These are phyloP conservation scores for Malassezia brasiliensis DNA, from an alignment of 1,284 basidiomycete genomes.

Conservation along the genomic window DNA sequence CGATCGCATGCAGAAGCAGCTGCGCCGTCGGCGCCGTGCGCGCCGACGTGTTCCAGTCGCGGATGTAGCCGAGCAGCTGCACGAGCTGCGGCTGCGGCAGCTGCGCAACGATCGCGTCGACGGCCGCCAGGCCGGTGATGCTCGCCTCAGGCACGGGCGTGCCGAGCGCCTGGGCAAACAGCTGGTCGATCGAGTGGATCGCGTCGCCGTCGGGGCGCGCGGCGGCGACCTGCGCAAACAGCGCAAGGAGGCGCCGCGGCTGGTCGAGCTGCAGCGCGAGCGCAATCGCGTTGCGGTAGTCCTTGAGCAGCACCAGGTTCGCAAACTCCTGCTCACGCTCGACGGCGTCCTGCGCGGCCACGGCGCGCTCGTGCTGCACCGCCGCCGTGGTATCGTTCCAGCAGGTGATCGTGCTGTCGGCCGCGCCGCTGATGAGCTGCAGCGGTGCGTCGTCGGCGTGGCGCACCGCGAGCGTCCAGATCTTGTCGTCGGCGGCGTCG, in stretches of 20 bases:
- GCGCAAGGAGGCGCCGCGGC: slow-evolving; percentile 70
- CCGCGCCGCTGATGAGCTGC: slow-evolving; percentile 71
- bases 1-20: slow-evolving; percentile 67
- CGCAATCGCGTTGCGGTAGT: slow-evolving; percentile 81
- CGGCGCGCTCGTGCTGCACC: slow-evolving; percentile 56
- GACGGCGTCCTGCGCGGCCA: slow-evolving; percentile 25
- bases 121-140: slow-evolving; percentile 34
- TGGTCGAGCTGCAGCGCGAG: slow-evolving; percentile 86
- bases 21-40: slow-evolving; percentile 80
- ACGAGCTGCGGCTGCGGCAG: slow-evolving; percentile 66
- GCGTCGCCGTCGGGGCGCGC: slow-evolving; percentile 24
- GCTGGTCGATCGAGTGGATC: slow-evolving; percentile 13
- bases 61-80: slow-evolving; percentile 68
- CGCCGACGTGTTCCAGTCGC: slow-evolving; percentile 87
- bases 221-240: slow-evolving; percentile 56
- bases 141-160: slow-evolving; percentile 15
- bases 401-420: slow-evolving; percentile 83
- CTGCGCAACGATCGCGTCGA: slow-evolving; percentile 59
- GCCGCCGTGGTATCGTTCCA: slow-evolving; percentile 87
- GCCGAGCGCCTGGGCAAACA: slow-evolving; percentile 18
- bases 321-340: slow-evolving; percentile 78
- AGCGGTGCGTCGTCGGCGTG: slow-evolving; percentile 25
- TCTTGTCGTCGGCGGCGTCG: slow-evolving; percentile 86
- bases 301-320: slow-evolving; percentile 76
- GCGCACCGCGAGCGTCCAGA: slow-evolving; percentile 77